A percentile compares a stretch with the other conserved stretches of the same genome.
phyloP scores from a whole-genome alignment of 1,284 basidiomycete species.

The Cryptococcus sp. region DNA sequence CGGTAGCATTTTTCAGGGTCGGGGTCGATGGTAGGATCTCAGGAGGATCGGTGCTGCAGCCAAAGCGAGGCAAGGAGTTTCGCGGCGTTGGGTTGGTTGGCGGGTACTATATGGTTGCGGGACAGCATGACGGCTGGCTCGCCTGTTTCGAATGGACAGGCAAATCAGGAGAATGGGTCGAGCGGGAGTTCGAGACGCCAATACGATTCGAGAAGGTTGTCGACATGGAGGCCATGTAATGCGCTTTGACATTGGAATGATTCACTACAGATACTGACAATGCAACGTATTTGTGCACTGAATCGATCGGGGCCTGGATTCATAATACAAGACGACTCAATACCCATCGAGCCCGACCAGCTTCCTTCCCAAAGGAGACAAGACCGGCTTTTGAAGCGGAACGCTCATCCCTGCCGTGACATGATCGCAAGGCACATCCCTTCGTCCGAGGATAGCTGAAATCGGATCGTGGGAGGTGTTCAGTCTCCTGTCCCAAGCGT shows the following conservation, averaged over 20 bases:
- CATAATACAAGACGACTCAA: no score
- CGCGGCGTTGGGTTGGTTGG: neutral
- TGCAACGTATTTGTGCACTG: no score
- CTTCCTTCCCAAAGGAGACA: neutral
- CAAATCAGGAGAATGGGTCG: neutral
- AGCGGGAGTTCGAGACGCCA: neutral
- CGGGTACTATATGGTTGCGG: neutral
- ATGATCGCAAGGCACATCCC: neutral
- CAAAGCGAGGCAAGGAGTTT: neutral
- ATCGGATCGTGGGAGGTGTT: conserved; percentile 15
- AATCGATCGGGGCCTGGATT: no score
- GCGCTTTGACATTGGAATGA: no score
- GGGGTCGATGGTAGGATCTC: neutral
- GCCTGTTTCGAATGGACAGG: neutral
- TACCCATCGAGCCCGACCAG: neutral
- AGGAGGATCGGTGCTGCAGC: neutral
- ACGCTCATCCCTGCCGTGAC: neutral
- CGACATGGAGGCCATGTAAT: neutral
- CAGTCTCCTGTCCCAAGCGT: conserved; percentile 13
- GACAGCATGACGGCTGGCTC: neutral
- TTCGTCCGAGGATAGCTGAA: conserved; percentile 6
- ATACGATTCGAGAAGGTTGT: neutral
- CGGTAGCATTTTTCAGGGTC: neutral
- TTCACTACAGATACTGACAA: no score
- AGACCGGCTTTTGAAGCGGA: neutral